Evolutionary conservation across 441 rosid genomes (phyloP).

Genomic region (Populus hybrid): DNA sequence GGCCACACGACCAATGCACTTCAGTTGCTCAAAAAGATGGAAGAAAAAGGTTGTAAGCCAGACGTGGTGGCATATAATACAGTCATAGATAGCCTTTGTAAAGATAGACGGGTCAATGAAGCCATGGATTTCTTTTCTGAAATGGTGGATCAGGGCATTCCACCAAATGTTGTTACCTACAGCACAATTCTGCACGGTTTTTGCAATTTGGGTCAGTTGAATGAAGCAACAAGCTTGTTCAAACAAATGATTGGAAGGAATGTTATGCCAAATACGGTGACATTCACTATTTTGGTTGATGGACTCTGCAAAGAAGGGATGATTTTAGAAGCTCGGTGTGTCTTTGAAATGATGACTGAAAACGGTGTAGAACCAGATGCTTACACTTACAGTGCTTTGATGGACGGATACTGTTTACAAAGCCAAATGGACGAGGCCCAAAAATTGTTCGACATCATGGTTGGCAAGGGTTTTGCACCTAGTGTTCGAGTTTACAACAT

Average conservation of each 20-base stretch:
- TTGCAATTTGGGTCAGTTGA: constrained; percentile 4
- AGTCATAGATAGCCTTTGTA: constrained; percentile 6
- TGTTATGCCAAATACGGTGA: background rate
- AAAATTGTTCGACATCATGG: background rate
- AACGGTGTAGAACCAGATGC: background rate
- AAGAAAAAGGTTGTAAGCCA: constrained; percentile 4
- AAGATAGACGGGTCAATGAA: background rate
- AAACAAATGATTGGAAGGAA: background rate
- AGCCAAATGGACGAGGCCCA: constrained; percentile 6
- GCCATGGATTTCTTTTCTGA: constrained; percentile 7
- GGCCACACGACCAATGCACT: background rate
- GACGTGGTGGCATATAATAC: constrained; percentile 1
- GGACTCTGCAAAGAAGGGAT: constrained; percentile 10
- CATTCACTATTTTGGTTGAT: constrained; percentile 6
- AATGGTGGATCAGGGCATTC: constrained; percentile 9
- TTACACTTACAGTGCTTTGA: constrained; percentile 7
- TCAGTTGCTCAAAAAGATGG: background rate
- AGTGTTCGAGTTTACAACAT: background rate
- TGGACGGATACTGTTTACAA: constrained; percentile 13
- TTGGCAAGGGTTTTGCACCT: background rate
- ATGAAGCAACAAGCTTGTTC: background rate
- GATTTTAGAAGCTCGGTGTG: background rate
- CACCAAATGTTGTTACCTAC: constrained; percentile 5
- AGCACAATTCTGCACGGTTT: background rate
- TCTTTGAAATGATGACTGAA: background rate